A percentile compares a stretch with the other conserved stretches of the same genome.
These are phyloP conservation scores for Fusarium bactridioides DNA, from an alignment of 2,329 filamentous ascomycete genomes.

Conservation along the genomic window DNA sequence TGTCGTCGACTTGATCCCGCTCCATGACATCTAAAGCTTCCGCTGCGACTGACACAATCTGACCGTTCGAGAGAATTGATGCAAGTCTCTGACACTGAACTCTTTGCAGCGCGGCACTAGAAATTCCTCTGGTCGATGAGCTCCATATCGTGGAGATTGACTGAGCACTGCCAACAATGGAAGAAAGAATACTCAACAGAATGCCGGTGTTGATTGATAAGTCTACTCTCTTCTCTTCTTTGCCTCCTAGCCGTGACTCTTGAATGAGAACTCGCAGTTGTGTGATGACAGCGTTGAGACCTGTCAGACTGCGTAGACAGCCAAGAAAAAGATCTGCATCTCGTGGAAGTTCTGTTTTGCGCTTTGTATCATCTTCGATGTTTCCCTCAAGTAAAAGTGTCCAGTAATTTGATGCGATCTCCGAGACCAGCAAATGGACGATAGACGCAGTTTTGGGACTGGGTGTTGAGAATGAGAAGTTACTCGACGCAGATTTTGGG, in stretches of 20 bases:
- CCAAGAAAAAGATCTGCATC: constrained; percentile 62
- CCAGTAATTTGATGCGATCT: constrained; percentile 88
- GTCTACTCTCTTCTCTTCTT: constrained; percentile 52
- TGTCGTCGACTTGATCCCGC: constrained; percentile 37
- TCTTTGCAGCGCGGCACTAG: constrained; percentile 40
- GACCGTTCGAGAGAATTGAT: constrained; percentile 57
- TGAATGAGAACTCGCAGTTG: constrained; percentile 70
- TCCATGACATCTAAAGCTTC: constrained; percentile 63
- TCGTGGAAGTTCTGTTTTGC: constrained; percentile 30
- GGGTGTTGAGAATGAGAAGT: constrained; percentile 52
- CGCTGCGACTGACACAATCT: constrained; percentile 59
- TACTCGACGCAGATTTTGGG: constrained; percentile 14
- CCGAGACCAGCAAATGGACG: constrained; percentile 75
- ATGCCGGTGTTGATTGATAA: constrained; percentile 54
- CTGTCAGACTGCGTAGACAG: constrained; percentile 77
- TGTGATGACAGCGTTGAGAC: constrained; percentile 79
- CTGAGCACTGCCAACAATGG: constrained; percentile 50
- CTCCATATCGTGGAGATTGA: constrained; percentile 51
- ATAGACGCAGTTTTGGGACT: constrained; percentile 77
- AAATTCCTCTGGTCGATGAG: constrained; percentile 38
- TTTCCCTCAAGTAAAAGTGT: constrained; percentile 61
- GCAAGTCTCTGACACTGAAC: constrained; percentile 50
- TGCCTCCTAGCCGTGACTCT: constrained; percentile 52
- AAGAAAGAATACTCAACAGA: constrained; percentile 54
- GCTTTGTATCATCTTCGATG: constrained; percentile 12